Base-by-base conservation (phyloP, 768 basidiomycete species). In the Kwoniella newhampshirensis region DNA sequence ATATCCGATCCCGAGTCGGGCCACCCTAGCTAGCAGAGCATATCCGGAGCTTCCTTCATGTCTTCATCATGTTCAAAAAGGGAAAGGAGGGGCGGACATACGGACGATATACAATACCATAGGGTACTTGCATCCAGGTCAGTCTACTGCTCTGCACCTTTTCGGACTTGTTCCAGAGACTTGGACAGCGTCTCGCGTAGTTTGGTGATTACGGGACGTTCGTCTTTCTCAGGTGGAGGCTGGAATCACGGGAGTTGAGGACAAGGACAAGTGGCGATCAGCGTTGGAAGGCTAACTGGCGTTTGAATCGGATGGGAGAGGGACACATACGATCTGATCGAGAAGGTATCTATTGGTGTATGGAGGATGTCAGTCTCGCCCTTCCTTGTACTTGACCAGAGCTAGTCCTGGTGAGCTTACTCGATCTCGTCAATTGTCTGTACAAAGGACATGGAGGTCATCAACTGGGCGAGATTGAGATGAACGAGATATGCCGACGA, bases 351-450 rank as follows among this genome's bases (percentile, higher is more conserved):
- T 70, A 18, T 6, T 17, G 15, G 2, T 15, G 32, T 20, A 48
- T n/a, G 21, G 37, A 17, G 3, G 37, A 13, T 36, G 21, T 25
- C 42, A 6, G 27, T 21, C 4, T 7, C 32, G 3, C 45, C 20
- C 47, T 41, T 36, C 3, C 7, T 1, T 21, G 54, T 1, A 9
- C 15, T 8, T 3, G 18, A 2, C 17, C 30, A 17, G 11, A 17
- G 20, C 2, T 6, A 15, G 17, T 13, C 15, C 17, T 18, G 9
- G 17, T 25, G 15, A 2, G 60, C 68, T 50, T 41, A 71, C 69
- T 71, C 69, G 23, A 71, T 47, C 56, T 71, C 69, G 39, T 71
- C 69, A 18, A 71, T 71, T 2, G 69, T 71, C 69, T 71, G 25
- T 20, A 7, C 28, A 23, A 30, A 23, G n/a, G n/a, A n/a, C n/a